phyloP scores from a whole-genome alignment of 1,139 yeast species.

The Spathaspora sp. region DNA sequence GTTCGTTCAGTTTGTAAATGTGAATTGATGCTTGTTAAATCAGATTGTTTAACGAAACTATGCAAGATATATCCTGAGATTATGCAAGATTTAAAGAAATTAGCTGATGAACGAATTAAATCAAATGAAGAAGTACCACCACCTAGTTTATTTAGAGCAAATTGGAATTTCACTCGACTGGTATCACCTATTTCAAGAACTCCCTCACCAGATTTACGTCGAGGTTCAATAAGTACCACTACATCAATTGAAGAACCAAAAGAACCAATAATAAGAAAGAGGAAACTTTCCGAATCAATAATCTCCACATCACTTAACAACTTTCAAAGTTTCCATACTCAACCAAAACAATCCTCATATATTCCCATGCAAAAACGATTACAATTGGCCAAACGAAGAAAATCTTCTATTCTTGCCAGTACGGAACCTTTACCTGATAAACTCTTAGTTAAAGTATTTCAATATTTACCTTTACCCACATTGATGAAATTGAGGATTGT shows the following conservation, averaged over 20 bases:
- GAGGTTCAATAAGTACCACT: slow-evolving; percentile 6
- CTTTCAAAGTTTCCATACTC: slow-evolving; percentile 19
- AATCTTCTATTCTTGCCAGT: slow-evolving; percentile 54
- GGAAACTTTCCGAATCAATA: slow-evolving; percentile 20
- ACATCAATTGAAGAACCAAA: slow-evolving; percentile 7
- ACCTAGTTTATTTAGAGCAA: slow-evolving; percentile 3
- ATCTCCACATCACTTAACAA: slow-evolving; percentile 30
- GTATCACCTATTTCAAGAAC: slow-evolving; percentile 17
- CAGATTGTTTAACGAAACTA: slow-evolving; percentile 49
- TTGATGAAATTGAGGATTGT: slow-evolving; percentile 58
- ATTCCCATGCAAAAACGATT: slow-evolving; percentile 54
- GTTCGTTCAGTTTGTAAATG: slow-evolving; percentile 60
- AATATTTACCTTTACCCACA: slow-evolving; percentile 51
- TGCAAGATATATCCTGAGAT: slow-evolving; percentile 59
- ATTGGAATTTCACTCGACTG: slow-evolving; percentile 12
- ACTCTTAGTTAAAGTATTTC: slow-evolving; percentile 52
- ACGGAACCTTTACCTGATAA: slow-evolving; percentile 61
- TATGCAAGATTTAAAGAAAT: slow-evolving; percentile 56
- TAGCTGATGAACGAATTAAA: slow-evolving; percentile 54
- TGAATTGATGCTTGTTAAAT: slow-evolving; percentile 59
- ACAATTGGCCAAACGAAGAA: slow-evolving; percentile 47
- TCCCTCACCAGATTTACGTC: slow-evolving; percentile 3
- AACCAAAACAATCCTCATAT: slow-evolving; percentile 30
- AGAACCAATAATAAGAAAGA: slow-evolving; percentile 12
- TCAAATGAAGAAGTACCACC: slow-evolving; percentile 3